Conservation (phyloP, 192 early-diverging fungal genomes). For the Linnemannia exigua region DNA sequence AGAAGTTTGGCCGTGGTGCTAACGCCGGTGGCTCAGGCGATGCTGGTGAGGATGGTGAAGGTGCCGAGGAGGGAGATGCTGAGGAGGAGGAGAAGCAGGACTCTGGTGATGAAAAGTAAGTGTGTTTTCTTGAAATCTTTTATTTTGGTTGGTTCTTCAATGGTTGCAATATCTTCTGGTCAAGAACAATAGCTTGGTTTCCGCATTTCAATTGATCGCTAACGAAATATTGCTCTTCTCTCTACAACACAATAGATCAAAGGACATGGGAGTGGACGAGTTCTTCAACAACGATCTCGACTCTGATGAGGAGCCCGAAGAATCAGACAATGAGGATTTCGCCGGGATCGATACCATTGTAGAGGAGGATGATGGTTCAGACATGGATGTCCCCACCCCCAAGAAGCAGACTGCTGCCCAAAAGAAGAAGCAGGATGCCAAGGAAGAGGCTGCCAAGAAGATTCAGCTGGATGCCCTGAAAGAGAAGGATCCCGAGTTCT, state of each 20-base stretch:
- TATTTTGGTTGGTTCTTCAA: neutral
- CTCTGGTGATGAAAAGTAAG: conserved; percentile 41
- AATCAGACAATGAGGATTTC: conserved; percentile 67
- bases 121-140: neutral
- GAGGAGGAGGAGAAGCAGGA: conserved; percentile 29
- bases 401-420: conserved; percentile 44
- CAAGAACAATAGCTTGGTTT: neutral
- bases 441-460: conserved; percentile 75
- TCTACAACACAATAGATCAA: conserved; percentile 19
- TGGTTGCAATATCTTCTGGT: too few relatives aligned
- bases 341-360: conserved; percentile 70
- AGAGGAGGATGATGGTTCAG: conserved; percentile 61
- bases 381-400: conserved; percentile 31
- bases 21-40: conserved; percentile 4
- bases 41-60: conserved; percentile 1
- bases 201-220: neutral
- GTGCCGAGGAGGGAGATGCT: conserved; percentile 1
- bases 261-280: conserved; percentile 64
- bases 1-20: conserved; percentile 63
- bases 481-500: conserved; percentile 92
- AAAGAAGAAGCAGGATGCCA: conserved; percentile 49
- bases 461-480: conserved; percentile 87
- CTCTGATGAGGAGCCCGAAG: conserved; percentile 62
- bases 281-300: conserved; percentile 66
- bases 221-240: neutral